Evolutionary conservation across 2,329 filamentous ascomycete species (phyloP).

Genomic region (Zarea fungicola): DNA sequence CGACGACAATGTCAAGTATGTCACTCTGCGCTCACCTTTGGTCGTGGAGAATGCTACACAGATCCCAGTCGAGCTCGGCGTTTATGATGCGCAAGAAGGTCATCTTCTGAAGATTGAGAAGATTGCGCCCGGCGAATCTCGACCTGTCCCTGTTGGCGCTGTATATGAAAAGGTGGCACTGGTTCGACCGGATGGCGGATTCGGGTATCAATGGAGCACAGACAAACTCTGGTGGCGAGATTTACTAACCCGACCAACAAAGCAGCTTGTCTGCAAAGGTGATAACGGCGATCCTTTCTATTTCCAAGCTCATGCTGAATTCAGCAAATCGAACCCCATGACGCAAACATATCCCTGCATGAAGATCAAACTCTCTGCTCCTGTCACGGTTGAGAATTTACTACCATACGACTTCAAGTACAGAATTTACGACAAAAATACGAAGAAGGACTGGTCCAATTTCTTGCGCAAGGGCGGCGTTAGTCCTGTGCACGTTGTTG

Average conservation of each 20-base stretch:
- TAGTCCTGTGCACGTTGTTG: constrained; percentile 94
- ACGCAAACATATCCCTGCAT: constrained; percentile 89
- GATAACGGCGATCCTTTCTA: constrained; percentile 89
- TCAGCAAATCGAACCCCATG: constrained; percentile 76
- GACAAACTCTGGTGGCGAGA: constrained; percentile 92
- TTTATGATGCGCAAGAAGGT: constrained; percentile 82
- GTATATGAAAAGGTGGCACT: constrained; percentile 85
- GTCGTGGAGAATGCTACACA: constrained; percentile 95
- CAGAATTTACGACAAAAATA: constrained; percentile 97
- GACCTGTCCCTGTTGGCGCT: constrained; percentile 87
- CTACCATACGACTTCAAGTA: constrained; percentile 99
- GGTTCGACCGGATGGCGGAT: constrained; percentile 87
- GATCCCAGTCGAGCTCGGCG: constrained; percentile 88
- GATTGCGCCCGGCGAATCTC: constrained; percentile 83
- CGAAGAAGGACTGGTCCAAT: constrained; percentile 98
- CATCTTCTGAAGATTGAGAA: constrained; percentile 97
- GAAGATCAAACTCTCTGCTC: constrained; percentile 85
- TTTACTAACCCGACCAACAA: constrained; percentile 74
- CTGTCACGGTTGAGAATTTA: constrained; percentile 89
- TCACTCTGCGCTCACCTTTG: constrained; percentile 87
- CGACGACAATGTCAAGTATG: constrained; percentile 95
- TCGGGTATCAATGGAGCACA: constrained; percentile 92
- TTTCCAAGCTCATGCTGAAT: constrained; percentile 89
- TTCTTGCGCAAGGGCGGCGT: constrained; percentile 94
- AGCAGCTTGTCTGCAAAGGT: constrained; percentile 82